Evolutionary conservation across 208 protist species (phyloP).

Genomic region (Zelonia costaricensis): DNA sequence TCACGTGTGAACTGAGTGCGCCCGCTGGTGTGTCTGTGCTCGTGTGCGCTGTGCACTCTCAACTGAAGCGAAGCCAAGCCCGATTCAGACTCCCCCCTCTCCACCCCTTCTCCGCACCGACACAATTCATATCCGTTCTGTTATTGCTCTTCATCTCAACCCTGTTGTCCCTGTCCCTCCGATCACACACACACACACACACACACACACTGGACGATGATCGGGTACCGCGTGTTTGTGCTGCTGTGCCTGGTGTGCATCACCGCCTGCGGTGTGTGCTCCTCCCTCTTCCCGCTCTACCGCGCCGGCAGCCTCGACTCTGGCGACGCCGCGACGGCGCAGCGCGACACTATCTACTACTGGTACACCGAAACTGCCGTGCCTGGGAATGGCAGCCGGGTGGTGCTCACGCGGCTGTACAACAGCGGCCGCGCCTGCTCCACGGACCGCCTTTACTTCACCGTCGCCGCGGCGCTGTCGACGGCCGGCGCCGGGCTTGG

Average conservation of each 20-base stretch:
- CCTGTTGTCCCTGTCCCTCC: not conserved
- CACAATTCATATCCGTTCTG: too few species aligned
- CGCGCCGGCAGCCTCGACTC: not conserved
- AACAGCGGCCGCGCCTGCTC: conserved; percentile 9
- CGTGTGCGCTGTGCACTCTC: too few species aligned
- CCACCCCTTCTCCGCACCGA: too few species aligned
- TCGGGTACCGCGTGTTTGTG: conserved; percentile 9
- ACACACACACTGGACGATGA: conserved; percentile 7
- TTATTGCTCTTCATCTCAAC: too few species aligned
- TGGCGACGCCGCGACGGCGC: not conserved
- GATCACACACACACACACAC: not conserved
- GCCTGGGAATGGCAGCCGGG: not conserved
- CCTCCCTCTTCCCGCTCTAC: conserved; percentile 26
- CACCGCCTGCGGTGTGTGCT: conserved; percentile 17
- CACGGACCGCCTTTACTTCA: conserved; percentile 8
- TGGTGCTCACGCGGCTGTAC: not conserved
- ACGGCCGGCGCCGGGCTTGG: conserved; percentile 13
- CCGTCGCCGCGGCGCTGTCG: conserved; percentile 17
- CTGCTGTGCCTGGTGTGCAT: conserved; percentile 11
- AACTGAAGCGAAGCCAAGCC: too few species aligned
- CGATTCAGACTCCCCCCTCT: too few species aligned
- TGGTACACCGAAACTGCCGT: conserved; percentile 13
- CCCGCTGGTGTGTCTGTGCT: too few species aligned
- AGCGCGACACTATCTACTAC: conserved; percentile 11
- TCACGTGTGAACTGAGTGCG: too few species aligned